A percentile compares a stretch with the other conserved stretches of the same genome.
These are phyloP conservation scores for Haplosporangium sp. DNA, from an alignment of 371 early-diverging fungal species.

Conservation along the genomic window DNA sequence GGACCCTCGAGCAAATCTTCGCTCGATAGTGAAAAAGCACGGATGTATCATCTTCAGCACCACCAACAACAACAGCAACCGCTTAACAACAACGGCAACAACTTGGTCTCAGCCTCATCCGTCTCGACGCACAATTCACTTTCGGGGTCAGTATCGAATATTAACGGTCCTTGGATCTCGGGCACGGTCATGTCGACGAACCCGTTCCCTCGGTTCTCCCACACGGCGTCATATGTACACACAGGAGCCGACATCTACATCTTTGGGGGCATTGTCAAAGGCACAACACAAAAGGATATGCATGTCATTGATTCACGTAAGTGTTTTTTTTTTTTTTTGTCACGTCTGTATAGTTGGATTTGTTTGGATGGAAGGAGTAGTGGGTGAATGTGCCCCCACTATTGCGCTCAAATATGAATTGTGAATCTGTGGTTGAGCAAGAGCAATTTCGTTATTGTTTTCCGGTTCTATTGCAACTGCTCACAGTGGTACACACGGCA, in stretches of 20 bases:
- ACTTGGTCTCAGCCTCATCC: slow-evolving; percentile 23
- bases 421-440: background rate
- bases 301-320: slow-evolving; percentile 72
- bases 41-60: slow-evolving; percentile 36
- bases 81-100: slow-evolving; percentile 8
- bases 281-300: slow-evolving; percentile 63
- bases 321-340: slow-evolving; percentile 10
- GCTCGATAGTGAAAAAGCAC: slow-evolving; percentile 24
- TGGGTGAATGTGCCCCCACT: too few relatives aligned
- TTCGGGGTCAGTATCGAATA: too few relatives aligned
- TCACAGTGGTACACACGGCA: too few relatives aligned
- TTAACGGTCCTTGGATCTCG: slow-evolving; percentile 43
- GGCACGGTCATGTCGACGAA: slow-evolving; percentile 25
- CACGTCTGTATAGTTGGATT: background rate
- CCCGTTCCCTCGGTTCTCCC: slow-evolving; percentile 68
- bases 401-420: too few relatives aligned
- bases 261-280: slow-evolving; percentile 68
- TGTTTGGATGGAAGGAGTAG: too few relatives aligned
- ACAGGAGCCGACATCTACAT: slow-evolving; percentile 64
- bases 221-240: slow-evolving; percentile 63
- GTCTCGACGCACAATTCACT: slow-evolving; percentile 26
- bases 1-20: slow-evolving; percentile 20
- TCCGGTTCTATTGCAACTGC: too few relatives aligned
- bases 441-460: too few relatives aligned
- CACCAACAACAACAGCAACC: slow-evolving; percentile 13